Conservation (phyloP, 2,329 filamentous ascomycete species). For the Trichophyton simii region DNA sequence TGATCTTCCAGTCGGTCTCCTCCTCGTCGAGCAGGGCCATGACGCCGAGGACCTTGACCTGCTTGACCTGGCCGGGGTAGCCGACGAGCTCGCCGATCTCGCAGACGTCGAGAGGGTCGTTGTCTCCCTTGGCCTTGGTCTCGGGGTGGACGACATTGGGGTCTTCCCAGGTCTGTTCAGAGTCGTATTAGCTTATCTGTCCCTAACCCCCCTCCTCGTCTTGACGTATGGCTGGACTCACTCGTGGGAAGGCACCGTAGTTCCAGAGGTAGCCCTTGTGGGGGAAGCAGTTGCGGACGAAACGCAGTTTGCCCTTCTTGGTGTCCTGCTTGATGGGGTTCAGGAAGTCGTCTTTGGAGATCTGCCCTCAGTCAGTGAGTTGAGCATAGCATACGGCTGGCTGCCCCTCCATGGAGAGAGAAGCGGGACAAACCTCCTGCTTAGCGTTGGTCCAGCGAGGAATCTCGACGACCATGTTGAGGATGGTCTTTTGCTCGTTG, state of each 20-base stretch:
- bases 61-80: constrained; percentile 93
- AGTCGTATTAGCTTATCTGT: not conserved
- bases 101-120: constrained; percentile 97
- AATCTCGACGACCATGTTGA: constrained; percentile 99
- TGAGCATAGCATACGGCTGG: not conserved
- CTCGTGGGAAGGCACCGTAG: constrained; percentile 98
- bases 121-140: constrained; percentile 99
- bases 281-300: constrained; percentile 99
- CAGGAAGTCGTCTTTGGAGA: constrained; percentile 95
- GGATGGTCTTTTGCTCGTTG: constrained; percentile 85
- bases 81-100: constrained; percentile 98
- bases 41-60: constrained; percentile 98
- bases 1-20: constrained; percentile 99
- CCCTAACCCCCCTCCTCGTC: too few species aligned
- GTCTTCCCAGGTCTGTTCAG: constrained; percentile 87
- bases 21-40: constrained; percentile 99
- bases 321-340: constrained; percentile 99
- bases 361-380: constrained; percentile 41
- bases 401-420: not conserved
- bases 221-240: constrained; percentile 33
- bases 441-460: constrained; percentile 99
- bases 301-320: constrained; percentile 99
- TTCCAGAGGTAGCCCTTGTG: constrained; percentile 99
- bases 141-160: constrained; percentile 91
- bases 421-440: constrained; percentile 62